These are phyloP conservation scores for Dactylis glomerata DNA, from an alignment of 176 grass and related monocot genomes.

Conservation along the genomic window DNA sequence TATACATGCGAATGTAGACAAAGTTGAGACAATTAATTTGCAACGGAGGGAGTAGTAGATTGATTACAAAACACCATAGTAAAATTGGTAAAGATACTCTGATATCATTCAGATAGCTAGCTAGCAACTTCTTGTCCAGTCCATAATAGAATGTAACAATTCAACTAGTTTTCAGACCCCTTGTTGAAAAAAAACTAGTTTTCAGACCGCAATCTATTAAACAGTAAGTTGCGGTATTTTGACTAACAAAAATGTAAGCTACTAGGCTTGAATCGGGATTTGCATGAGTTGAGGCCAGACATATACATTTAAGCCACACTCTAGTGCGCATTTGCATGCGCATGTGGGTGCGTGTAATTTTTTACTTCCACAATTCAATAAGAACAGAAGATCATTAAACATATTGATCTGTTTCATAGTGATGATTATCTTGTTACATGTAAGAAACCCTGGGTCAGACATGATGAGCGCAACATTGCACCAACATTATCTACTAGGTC, in stretches of 20 bases:
- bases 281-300: not conserved
- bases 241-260: not conserved
- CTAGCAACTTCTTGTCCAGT: not conserved
- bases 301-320: not conserved
- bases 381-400: not conserved
- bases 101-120: not conserved
- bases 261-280: not conserved
- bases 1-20: no score
- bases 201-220: not conserved
- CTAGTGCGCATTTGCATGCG: not conserved
- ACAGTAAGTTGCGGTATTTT: not conserved
- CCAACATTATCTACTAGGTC: not conserved
- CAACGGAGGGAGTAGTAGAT: not conserved
- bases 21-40: no score
- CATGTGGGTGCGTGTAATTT: not conserved
- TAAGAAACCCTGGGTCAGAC: not conserved
- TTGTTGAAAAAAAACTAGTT: no score
- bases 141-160: not conserved
- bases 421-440: not conserved
- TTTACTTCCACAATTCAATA: not conserved
- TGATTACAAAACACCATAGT: not conserved
- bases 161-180: not conserved
- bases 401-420: not conserved
- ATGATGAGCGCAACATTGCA: not conserved
- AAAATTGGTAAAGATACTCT: not conserved